phyloP scores from a whole-genome alignment of 805 yeast species.

The Candida namnaoensis region DNA sequence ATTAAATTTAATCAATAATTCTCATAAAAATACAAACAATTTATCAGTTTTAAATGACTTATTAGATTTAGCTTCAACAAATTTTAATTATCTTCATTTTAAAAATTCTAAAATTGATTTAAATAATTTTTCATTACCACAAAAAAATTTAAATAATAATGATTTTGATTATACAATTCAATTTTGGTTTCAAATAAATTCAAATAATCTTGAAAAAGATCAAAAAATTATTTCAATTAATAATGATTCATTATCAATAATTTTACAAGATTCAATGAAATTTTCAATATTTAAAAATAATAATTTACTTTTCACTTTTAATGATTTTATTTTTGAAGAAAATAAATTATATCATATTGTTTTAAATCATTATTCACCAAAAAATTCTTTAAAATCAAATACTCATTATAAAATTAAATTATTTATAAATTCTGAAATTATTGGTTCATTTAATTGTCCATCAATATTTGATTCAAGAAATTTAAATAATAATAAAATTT shows the following conservation, averaged over 20 bases:
- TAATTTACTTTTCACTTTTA: constrained; percentile 6
- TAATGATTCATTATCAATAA: constrained; percentile 10
- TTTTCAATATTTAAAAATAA: constrained; percentile 16
- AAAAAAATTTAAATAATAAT: background rate
- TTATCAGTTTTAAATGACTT: background rate
- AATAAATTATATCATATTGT: constrained; percentile 12
- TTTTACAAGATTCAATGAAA: constrained; percentile 21
- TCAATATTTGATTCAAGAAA: background rate
- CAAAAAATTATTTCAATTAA: constrained; percentile 19
- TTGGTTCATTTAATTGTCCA: constrained; percentile 12
- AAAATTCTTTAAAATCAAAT: constrained; percentile 3
- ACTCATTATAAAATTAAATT: constrained; percentile 9
- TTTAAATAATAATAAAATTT: background rate
- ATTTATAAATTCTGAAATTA: constrained; percentile 9
- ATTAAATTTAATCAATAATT: no score
- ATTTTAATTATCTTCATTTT: constrained; percentile 17
- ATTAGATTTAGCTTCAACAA: constrained; percentile 8
- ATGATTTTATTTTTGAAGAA: constrained; percentile 9
- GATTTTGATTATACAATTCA: constrained; percentile 15
- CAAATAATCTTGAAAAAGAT: constrained; percentile 9
- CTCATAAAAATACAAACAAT: no score
- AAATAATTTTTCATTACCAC: background rate
- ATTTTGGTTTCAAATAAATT: constrained; percentile 20
- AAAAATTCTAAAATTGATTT: constrained; percentile 18
- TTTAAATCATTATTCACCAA: constrained; percentile 6